Base-by-base conservation (phyloP, 2,329 filamentous ascomycete genomes). In the Pseudogymnoascus sp. region DNA sequence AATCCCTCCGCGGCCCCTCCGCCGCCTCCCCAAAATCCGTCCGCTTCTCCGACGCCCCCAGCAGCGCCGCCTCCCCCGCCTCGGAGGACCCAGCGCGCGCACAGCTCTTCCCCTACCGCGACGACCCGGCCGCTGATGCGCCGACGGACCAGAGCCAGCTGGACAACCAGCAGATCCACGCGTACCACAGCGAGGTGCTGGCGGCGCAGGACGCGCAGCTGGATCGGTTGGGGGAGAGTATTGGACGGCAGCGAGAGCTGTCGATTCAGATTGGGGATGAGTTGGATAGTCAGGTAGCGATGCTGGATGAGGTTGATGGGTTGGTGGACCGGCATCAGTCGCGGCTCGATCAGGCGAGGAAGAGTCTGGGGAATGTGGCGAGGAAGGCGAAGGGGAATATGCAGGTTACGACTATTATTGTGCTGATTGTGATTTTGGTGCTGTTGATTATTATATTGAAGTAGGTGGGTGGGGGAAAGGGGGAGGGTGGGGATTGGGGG, bases 261-360 rank as follows among this genome's bases (percentile, higher is more conserved):
- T 93, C 89, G 73, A 96, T 97, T 79, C 91, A 95, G 78, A 97
- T 99, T 71, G 93, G 95, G 31, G 90, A 97, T 74, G 95, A 99
- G 80, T 82, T 99, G 36, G 95, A 97, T 70, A 88, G 87, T 69
- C 95, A 99, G 71, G 89, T 96, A 38, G 82, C 88, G 69, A 81
- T 99, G 80, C 80, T 99, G 31, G 93, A 97, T 74, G 93, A 96
- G 71, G 86, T 96, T 50, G 95, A 97, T 72, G 83, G 83, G 50
- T 83, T 88, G 19, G 89, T 93, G 7, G 92, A 96, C 74, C 80
- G 93, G 64, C 93, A 97, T 77, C 84, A 88, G 74, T 80, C 80
- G 26, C 86, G 90, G 60, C 79, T 99, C 61, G 85, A 92, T 68
- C 81, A 90, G 9, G 95, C 93, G 33, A 83, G 86, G 69, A 84